phyloP scores from a whole-genome alignment of 2,329 filamentous ascomycete species.

The Aspergillus intermedius region DNA sequence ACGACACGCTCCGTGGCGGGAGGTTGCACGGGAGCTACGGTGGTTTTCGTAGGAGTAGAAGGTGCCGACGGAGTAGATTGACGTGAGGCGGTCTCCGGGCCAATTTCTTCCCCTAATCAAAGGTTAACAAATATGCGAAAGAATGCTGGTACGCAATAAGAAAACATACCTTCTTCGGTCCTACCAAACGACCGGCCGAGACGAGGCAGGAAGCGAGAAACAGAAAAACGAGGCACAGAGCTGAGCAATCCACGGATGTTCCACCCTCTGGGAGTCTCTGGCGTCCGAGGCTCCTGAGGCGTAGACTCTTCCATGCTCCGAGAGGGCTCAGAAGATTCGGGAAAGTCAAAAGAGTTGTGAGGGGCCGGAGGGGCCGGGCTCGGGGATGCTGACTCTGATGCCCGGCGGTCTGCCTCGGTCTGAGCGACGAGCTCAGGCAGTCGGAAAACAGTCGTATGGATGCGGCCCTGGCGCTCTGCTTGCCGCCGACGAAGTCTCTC shows the following conservation, averaged over 20 bases:
- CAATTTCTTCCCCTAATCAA: background rate
- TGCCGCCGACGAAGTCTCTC: constrained; percentile 25
- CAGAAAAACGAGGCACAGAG: constrained; percentile 24
- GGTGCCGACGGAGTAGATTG: background rate
- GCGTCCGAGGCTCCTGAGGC: constrained; percentile 12
- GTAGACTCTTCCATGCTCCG: background rate
- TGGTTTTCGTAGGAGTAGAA: no score
- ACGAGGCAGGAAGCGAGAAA: constrained; percentile 19
- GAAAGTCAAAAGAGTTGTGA: constrained; percentile 7
- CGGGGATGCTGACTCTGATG: constrained; percentile 3
- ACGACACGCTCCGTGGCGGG: no score
- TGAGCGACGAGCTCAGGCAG: constrained; percentile 27
- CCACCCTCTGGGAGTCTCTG: constrained; percentile 22
- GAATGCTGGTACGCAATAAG: background rate
- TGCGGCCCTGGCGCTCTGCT: constrained; percentile 24
- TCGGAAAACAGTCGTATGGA: constrained; percentile 29
- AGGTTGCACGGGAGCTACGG: no score
- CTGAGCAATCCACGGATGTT: constrained; percentile 23
- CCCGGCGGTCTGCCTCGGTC: constrained; percentile 21
- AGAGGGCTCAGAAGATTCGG: background rate
- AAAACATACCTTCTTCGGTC: constrained; percentile 11
- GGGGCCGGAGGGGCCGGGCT: constrained; percentile 6
- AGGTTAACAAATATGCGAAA: background rate
- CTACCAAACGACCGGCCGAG: constrained; percentile 12
- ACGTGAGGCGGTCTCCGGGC: background rate